A percentile compares a stretch with the other conserved stretches of the same genome.
Conservation (phyloP, 2,329 filamentous ascomycete species). For the Escovopsis sp. region DNA sequence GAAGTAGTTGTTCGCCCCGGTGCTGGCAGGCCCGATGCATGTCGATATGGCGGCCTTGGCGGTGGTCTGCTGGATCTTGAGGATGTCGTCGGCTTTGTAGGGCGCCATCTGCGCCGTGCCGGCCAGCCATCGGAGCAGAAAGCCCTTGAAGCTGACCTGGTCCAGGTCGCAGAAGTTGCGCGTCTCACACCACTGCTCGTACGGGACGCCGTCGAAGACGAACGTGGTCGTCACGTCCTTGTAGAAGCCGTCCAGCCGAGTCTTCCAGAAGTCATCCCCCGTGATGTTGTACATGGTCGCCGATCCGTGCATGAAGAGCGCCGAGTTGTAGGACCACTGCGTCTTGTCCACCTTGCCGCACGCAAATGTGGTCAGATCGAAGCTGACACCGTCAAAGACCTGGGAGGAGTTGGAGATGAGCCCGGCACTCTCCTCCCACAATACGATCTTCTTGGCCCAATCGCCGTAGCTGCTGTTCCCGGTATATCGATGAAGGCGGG, state of each 20-base stretch:
- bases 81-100: constrained; percentile 32
- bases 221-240: constrained; percentile 37
- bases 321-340: constrained; percentile 58
- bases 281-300: constrained; percentile 52
- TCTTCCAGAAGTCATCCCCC: constrained; percentile 35
- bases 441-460: constrained; percentile 58
- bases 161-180: constrained; percentile 49
- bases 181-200: constrained; percentile 53
- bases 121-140: constrained; percentile 53
- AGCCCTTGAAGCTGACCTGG: constrained; percentile 64
- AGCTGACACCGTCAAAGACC: constrained; percentile 36
- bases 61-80: constrained; percentile 33
- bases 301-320: constrained; percentile 47
- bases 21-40: constrained; percentile 32
- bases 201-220: constrained; percentile 37
- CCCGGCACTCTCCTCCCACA: constrained; percentile 42
- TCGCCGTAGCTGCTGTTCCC: constrained; percentile 63
- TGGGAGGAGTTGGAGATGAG: constrained; percentile 41
- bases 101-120: constrained; percentile 40
- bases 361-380: constrained; percentile 21
- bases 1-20: constrained; percentile 20
- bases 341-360: constrained; percentile 40
- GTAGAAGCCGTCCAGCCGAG: constrained; percentile 43
- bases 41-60: constrained; percentile 36
- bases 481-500: constrained; percentile 64